Base-by-base conservation (phyloP, 345 rosid genomes). In the Brassica carinata region DNA sequence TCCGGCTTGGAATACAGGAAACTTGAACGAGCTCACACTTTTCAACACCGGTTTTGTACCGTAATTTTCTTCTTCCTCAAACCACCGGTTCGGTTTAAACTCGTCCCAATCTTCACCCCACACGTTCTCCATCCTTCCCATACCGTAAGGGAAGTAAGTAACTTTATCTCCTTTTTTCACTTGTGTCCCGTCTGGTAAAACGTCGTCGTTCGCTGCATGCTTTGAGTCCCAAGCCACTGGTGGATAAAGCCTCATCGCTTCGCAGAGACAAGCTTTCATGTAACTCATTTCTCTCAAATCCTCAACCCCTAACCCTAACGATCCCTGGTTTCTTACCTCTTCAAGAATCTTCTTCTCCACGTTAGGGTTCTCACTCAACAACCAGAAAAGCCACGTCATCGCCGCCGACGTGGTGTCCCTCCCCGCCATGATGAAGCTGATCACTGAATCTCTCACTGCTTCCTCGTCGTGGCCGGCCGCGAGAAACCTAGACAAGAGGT, bases 171-270 rank as follows among this genome's bases (percentile, higher is more conserved):
- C 89, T 13, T 68, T 84, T 15, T 62, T 15, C 0, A 93, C 88
- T 0, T 2, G 61, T 27, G 95, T 91, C 8, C 98, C 98, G 17
- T 90, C 90, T 0, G 98, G 97, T 34, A 93, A 64, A 38, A 83
- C 72, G 77, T 93, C 93, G 58, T 84, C 79, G 72, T 65, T 70
- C 2, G 74, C 71, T 13, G 94, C 90, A 34, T 87, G 88, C 74
- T 91, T 93, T 3, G 93, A 91, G 79, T 90, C 88, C 89, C 95
- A 87, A 27, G 93, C 88, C 23, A 90, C 92, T 10, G 94, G 92
- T 3, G 95, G 95, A 67, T 91, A 91, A 7, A 91, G 89, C 76
- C 97, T 71, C 88, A 90, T 87, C 8, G 94, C 82, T 76, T 93
- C 98, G 31, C 89, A 89, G 2, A 91, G 26, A 83, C 85, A 87